phyloP scores from a whole-genome alignment of 176 grass and related monocot species.

The Pontederia crassipes region DNA sequence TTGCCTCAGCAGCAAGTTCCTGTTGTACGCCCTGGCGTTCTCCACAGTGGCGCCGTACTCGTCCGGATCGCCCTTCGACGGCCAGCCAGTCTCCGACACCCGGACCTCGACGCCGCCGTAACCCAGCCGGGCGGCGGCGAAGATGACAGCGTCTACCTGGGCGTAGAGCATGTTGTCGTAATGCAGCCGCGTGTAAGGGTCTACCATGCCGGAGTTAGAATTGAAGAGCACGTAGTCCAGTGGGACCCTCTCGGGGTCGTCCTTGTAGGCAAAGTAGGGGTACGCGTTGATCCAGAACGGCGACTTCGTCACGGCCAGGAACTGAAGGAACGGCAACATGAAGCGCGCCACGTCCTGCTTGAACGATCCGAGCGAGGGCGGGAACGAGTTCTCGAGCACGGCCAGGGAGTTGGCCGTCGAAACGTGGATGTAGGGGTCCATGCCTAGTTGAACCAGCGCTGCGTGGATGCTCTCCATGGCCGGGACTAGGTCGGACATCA shows the following conservation, averaged over 20 bases:
- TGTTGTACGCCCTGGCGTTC: slow-evolving; percentile 73
- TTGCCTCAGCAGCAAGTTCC: slow-evolving; percentile 65
- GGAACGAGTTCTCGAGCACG: slow-evolving; percentile 70
- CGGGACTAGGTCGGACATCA: slow-evolving; percentile 72
- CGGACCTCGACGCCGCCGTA: slow-evolving; percentile 44
- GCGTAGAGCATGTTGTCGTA: slow-evolving; percentile 97
- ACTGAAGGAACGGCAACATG: slow-evolving; percentile 52
- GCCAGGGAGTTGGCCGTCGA: slow-evolving; percentile 74
- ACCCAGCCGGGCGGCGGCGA: slow-evolving; percentile 58
- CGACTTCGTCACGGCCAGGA: slow-evolving; percentile 47
- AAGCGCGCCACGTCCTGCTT: slow-evolving; percentile 34
- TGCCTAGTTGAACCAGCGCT: slow-evolving; percentile 51
- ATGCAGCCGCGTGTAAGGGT: slow-evolving; percentile 65
- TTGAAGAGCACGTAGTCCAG: slow-evolving; percentile 75
- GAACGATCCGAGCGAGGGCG: slow-evolving; percentile 75
- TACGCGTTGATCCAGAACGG: slow-evolving; percentile 93
- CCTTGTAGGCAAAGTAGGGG: slow-evolving; percentile 92
- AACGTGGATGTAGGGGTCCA: slow-evolving; percentile 59
- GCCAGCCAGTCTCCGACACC: slow-evolving; percentile 97
- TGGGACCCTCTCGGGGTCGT: slow-evolving; percentile 24
- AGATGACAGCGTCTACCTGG: slow-evolving; percentile 83
- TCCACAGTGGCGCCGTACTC: slow-evolving; percentile 69
- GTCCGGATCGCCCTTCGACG: slow-evolving; percentile 68
- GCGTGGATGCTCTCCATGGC: slow-evolving; percentile 73
- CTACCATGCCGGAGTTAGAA: slow-evolving; percentile 43